Evolutionary conservation across 164 flowering plant genomes (phyloP), one percentile per base, ranked within the genome.

Genomic region (Platanus orientalis): DNA sequence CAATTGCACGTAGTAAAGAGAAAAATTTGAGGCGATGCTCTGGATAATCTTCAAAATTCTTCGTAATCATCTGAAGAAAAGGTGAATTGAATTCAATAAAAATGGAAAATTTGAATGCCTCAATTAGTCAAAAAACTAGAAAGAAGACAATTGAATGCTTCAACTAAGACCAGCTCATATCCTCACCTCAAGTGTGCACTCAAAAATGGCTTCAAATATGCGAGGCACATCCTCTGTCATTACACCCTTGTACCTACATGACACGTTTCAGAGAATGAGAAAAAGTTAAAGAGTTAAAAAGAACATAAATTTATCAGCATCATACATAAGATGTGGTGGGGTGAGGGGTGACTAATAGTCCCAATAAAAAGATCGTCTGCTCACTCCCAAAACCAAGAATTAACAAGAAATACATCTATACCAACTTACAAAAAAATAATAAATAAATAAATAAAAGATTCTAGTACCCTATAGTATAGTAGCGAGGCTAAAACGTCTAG

Each of bases 181-280:
- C 21, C 73, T 76, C 45, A 94, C 98, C 96, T 88, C 96, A 42
- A 94, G 71, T 4, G 98, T 94, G 74, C 98, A 94, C 58, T 91
- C 95, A 67, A 94, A 94, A 73, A 86, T 81, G 23, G 98, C 98
- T 73, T 91, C 97, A 80, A 94, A 94, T 64, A 94, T 91, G 54
- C 90, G 88, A 71, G 99, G 96, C 21, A 94, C 96, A 71, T 94
- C 99, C 54, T 94, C 99, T 29, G 79, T 80, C 99, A 94, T 94
- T 51, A 87, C 83, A 61, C 74, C 78, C 71, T 83, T 95, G 66
- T 88, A 86, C 85, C 96, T 89, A 67, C 21, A 66, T 13, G 47
- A 7, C 63, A 50, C n/a, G 19, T 40, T n/a, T 17, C n/a, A 63
- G 48, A 34, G 30, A 69, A 25, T 28, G 6, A 26, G 49, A 64